Base-by-base conservation (phyloP, 1,284 basidiomycete species). In the Marasmius tenuissimus region DNA sequence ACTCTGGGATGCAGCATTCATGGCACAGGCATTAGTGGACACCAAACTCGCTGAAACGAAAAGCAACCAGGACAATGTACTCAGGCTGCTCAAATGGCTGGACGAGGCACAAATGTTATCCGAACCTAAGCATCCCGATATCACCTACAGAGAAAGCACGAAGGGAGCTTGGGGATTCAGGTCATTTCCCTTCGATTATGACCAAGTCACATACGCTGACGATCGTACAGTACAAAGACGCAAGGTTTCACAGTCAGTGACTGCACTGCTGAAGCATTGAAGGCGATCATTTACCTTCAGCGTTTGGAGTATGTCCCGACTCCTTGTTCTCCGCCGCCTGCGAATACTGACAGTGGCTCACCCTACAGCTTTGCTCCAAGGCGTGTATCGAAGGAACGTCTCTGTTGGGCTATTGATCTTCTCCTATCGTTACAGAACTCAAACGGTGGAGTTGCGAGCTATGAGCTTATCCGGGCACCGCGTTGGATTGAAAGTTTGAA, bases 171-270 rank as follows among this genome's bases (percentile, higher is more conserved):
- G 97, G 97, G 79, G 79, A 3, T 82, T 82, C 61, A 81, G 80
- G 80, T 80, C n/a, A n/a, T n/a, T n/a, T n/a, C n/a, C n/a, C n/a
- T n/a, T n/a, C n/a, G n/a, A n/a, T n/a, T n/a, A n/a, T n/a, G n/a
- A n/a, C n/a, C n/a, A n/a, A n/a, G n/a, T n/a, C n/a, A n/a, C n/a
- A n/a, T n/a, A n/a, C n/a, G n/a, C n/a, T n/a, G n/a, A n/a, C n/a
- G n/a, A n/a, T n/a, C n/a, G n/a, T n/a, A 61, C 78, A 96, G 94
- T 63, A 99, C 97, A 4, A 90, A 87, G 60, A 94, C 96, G 70
- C 97, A 98, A 75, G 88, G 94, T 16, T 98, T 98, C 71, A 92
- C 91, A 0, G 96, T 98, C 57, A 94, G 92, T 66, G 97, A 99
- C 72, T 98, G 96, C 70, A 95, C 95, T 0, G 94, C 93, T 3